Evolutionary conservation across 768 basidiomycete species (phyloP).

Genomic region (Tulasnella sp.): DNA sequence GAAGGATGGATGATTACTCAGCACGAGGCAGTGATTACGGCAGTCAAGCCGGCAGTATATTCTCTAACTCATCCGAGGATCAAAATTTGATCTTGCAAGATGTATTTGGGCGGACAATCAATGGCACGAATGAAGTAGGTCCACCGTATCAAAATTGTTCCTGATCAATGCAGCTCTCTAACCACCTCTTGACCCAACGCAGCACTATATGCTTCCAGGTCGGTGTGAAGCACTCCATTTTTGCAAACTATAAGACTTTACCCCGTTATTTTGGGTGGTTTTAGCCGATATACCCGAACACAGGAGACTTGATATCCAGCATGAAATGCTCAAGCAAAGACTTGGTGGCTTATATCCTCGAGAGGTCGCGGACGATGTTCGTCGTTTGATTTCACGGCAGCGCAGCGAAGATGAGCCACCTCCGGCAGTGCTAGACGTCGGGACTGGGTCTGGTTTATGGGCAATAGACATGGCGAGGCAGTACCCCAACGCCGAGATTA

Average conservation of each 20-base stretch:
- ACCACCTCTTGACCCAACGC: too few relatives aligned
- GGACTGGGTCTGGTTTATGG: conserved; percentile 41
- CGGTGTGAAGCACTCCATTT: too few relatives aligned
- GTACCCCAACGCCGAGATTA: background rate
- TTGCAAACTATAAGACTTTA: too few relatives aligned
- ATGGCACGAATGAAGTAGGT: background rate
- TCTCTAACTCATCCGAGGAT: background rate
- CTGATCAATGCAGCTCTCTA: too few relatives aligned
- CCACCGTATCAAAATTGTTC: too few relatives aligned
- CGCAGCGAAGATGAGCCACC: conserved; percentile 26
- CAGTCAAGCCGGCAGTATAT: background rate
- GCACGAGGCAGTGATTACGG: background rate
- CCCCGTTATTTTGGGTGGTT: too few relatives aligned
- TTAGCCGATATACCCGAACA: conserved; percentile 38
- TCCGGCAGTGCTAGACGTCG: conserved; percentile 38
- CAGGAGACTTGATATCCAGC: conserved; percentile 39
- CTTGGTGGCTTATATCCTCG: conserved; percentile 38
- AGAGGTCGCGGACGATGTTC: conserved; percentile 34
- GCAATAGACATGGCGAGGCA: conserved; percentile 14
- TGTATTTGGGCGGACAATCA: background rate
- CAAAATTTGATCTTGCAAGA: background rate
- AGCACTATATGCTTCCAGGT: too few relatives aligned
- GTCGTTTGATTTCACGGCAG: conserved; percentile 37
- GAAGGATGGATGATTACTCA: background rate
- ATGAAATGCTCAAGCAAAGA: conserved; percentile 37